phyloP scores from a whole-genome alignment of 139 green algal species.

The Raphidocelis subcapitata region DNA sequence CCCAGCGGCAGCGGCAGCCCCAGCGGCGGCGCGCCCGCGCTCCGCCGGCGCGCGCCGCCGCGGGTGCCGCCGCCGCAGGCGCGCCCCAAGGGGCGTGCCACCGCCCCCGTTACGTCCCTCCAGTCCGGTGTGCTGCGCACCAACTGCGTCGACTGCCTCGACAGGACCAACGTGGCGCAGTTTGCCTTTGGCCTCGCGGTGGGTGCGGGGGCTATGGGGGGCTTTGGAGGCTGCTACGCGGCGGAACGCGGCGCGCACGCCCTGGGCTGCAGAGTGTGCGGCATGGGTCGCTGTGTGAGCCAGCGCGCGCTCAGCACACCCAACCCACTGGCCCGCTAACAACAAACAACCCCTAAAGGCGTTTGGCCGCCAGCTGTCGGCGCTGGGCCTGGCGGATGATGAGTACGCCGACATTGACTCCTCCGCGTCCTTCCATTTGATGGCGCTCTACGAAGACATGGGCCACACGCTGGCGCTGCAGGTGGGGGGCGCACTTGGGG shows the following conservation, averaged over 20 bases:
- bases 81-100: background rate
- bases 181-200: conserved; percentile 30
- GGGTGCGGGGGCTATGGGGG: too few species aligned
- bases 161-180: conserved; percentile 53
- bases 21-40: background rate
- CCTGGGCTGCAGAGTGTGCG: too few species aligned
- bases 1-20: background rate
- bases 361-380: conserved; percentile 21
- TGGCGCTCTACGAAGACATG: conserved; percentile 90
- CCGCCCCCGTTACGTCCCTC: conserved; percentile 17
- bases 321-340: too few species aligned
- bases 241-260: too few species aligned
- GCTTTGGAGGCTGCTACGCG: too few species aligned
- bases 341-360: background rate
- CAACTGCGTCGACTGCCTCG: conserved; percentile 99
- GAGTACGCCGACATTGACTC: conserved; percentile 33
- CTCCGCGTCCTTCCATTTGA: conserved; percentile 68
- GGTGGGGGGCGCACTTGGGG: conserved; percentile 9
- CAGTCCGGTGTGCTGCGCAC: conserved; percentile 82
- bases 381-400: conserved; percentile 19
- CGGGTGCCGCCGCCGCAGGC: background rate
- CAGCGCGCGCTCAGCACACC: too few species aligned
- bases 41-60: too few species aligned
- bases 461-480: conserved; percentile 80
- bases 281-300: too few species aligned